Base-by-base conservation (phyloP, 176 grass and related monocot species). In the Ensete glaucum region DNA sequence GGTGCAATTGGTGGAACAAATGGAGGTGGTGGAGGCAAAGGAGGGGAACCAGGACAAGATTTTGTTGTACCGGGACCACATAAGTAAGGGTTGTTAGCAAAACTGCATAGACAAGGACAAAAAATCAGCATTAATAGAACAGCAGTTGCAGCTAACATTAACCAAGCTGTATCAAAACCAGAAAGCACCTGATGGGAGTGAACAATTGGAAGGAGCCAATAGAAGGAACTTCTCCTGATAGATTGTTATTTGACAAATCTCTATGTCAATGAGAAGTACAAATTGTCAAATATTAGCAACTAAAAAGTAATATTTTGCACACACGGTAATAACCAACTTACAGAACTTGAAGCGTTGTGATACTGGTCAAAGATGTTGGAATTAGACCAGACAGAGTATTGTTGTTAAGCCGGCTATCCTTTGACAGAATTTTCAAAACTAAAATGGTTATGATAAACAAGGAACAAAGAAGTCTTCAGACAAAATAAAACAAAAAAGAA, bases 11-110 rank as follows among this genome's bases (percentile, higher is more conserved):
- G 65, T 72, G 88, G 79, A 50, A 58, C 88, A 76, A 67, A 91
- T 51, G 89, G 88, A 50, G 89, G 89, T 2, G 92, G 89, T 77
- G 92, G 89, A 78, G 89, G 82, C 72, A 92, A 87, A 55, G 92
- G 91, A 73, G 91, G 91, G 80, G 79, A 70, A 52, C 81, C 81
- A 74, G 88, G 83, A 52, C 91, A 95, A 27, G 91, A 78, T n/a
- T 78, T 88, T 71, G 27, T 23, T 52, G 91, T 88, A 73, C 79
- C 83, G 23, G 81, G 88, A 51, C 91, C 91, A 86, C 91, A 95
- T 75, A 95, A 81, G 69, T 76, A 22, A 74, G 59, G 76, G 65
- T 95, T 95, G 71, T 91, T 84, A 69, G 72, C 63, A 81, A 95
- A 95, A 91, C 91, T 95, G 91, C 23, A 84, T n/a, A 81, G 79